Percentiles rank a stretch among this genome's conserved stretches.
Conservation (phyloP, 2,329 filamentous ascomycete species). For the Cyphellophora europaea region DNA sequence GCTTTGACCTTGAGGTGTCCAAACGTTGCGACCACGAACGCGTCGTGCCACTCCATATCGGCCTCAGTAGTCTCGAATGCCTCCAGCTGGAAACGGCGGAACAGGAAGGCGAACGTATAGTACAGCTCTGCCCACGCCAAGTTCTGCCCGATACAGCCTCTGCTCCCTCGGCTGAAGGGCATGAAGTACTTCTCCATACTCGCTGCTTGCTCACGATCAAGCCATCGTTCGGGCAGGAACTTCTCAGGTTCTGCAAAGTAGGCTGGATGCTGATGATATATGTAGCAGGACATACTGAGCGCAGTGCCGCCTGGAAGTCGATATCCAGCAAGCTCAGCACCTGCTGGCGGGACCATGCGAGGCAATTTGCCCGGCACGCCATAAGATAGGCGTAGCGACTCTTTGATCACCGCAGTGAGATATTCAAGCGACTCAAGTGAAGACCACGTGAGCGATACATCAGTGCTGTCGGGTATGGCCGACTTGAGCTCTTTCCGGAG, state of each 20-base stretch:
- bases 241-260: slow-evolving; percentile 7
- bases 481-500: slow-evolving; percentile 7
- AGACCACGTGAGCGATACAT: slow-evolving; percentile 3
- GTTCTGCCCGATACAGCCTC: slow-evolving; percentile 16
- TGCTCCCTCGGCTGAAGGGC: slow-evolving; percentile 12
- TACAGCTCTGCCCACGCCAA: slow-evolving; percentile 26
- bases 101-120: slow-evolving; percentile 22
- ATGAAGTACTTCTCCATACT: slow-evolving; percentile 7
- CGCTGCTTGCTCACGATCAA: not conserved
- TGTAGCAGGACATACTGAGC: slow-evolving; percentile 5
- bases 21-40: slow-evolving; percentile 6
- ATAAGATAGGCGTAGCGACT: slow-evolving; percentile 5
- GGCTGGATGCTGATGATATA: slow-evolving; percentile 6
- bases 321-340: not conserved
- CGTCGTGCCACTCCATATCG: slow-evolving; percentile 23
- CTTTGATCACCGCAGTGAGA: slow-evolving; percentile 9
- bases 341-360: not conserved
- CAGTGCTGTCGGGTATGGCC: slow-evolving; percentile 3
- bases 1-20: slow-evolving; percentile 8
- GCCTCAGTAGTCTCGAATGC: slow-evolving; percentile 20
- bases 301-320: not conserved
- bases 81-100: slow-evolving; percentile 23
- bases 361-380: slow-evolving; percentile 4
- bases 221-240: slow-evolving; percentile 12
- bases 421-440: slow-evolving; percentile 5